These are phyloP conservation scores for Durusdinium trenchii DNA, from an alignment of 73 alveolate genomes.

Conservation along the genomic window DNA sequence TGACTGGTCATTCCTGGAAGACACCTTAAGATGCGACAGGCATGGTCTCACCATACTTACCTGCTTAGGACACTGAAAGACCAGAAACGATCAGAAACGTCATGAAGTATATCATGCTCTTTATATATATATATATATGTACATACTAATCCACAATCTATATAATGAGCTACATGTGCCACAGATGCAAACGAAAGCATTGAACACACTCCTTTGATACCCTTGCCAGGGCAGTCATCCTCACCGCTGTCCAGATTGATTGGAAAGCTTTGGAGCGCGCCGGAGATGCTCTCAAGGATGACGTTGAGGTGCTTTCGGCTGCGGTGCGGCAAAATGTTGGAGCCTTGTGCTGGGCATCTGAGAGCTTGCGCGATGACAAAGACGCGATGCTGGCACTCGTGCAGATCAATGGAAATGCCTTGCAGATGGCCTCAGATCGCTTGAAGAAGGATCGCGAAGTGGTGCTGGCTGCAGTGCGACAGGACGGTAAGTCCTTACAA, in stretches of 20 bases:
- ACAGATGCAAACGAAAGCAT: neutral
- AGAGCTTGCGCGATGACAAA: neutral
- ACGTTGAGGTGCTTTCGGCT: constrained; percentile 57
- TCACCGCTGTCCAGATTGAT: constrained; percentile 58
- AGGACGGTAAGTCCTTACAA: constrained; percentile 48
- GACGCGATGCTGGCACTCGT: neutral
- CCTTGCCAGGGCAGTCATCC: constrained; percentile 20
- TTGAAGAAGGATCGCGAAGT: constrained; percentile 1
- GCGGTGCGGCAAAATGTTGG: constrained; percentile 23
- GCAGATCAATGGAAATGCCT: neutral
- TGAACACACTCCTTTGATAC: neutral
- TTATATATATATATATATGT: too few relatives aligned
- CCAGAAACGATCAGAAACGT: neutral
- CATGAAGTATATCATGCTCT: neutral
- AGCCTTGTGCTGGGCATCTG: constrained; percentile 48
- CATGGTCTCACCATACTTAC: too few relatives aligned
- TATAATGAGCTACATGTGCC: neutral
- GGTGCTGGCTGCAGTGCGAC: constrained; percentile 55
- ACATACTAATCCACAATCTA: too few relatives aligned
- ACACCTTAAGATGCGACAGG: neutral
- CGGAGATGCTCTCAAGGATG: constrained; percentile 7
- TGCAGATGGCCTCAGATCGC: constrained; percentile 32
- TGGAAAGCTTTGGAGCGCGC: constrained; percentile 72
- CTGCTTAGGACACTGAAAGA: neutral
- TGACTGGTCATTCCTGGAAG: constrained; percentile 42